These are phyloP conservation scores for Allomyces macrogynus DNA, from an alignment of 192 early-diverging fungal genomes.

Conservation along the genomic window DNA sequence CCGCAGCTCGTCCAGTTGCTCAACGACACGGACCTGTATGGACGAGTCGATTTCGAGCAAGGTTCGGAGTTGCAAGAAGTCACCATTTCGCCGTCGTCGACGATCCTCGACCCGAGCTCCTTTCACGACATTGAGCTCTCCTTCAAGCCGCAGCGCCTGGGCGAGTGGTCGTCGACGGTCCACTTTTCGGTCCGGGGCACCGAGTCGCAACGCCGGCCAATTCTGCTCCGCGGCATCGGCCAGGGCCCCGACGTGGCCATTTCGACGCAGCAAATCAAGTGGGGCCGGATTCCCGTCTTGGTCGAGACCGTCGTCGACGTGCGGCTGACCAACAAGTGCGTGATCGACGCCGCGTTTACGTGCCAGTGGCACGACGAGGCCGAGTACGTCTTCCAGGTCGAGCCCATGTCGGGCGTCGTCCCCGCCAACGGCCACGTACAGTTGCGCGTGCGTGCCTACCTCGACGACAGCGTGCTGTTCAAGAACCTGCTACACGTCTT, in stretches of 20 bases:
- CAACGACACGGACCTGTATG: background rate
- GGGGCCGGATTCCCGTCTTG: slow-evolving; percentile 35
- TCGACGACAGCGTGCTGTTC: slow-evolving; percentile 35
- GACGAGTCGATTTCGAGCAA: background rate
- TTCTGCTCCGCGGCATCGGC: slow-evolving; percentile 25
- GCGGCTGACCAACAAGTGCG: slow-evolving; percentile 24
- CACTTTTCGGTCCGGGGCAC: background rate
- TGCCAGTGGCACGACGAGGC: slow-evolving; percentile 20
- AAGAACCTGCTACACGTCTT: slow-evolving; percentile 30
- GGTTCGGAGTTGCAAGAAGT: background rate
- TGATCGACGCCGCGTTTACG: slow-evolving; percentile 22
- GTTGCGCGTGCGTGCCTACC: slow-evolving; percentile 21
- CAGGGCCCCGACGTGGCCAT: slow-evolving; percentile 29
- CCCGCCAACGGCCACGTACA: slow-evolving; percentile 8
- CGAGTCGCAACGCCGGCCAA: slow-evolving; percentile 13
- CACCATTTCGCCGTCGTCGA: background rate
- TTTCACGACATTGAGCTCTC: background rate
- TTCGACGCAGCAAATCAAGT: slow-evolving; percentile 24
- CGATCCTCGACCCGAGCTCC: too few relatives aligned
- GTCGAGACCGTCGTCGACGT: slow-evolving; percentile 8
- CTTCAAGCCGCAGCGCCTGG: background rate
- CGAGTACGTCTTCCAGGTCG: slow-evolving; percentile 18
- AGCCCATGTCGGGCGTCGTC: slow-evolving; percentile 15
- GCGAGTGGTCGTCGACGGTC: background rate
- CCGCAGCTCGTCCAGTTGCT: background rate